Base-by-base conservation (phyloP, 2,329 filamentous ascomycete species). In the Diatrype stigma region DNA sequence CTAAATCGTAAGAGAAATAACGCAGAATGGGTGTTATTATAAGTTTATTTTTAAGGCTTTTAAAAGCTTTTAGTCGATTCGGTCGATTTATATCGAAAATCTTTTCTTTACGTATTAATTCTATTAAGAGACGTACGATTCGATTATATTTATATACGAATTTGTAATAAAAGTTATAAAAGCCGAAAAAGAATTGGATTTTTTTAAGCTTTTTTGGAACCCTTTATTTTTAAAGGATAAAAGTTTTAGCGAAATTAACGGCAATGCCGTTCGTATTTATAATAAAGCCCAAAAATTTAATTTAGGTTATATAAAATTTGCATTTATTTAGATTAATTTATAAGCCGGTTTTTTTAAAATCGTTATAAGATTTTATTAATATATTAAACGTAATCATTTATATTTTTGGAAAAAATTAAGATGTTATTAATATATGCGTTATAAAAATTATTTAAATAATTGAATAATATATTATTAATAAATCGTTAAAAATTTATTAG, bases 401-500 rank as follows among this genome's bases (percentile, higher is more conserved):
- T 23, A 32, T 35, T 35, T 26, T 51, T 22, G 8, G 34, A 47
- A 51, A 28, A 51, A 32, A 50, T 51, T 14, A 42, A 23, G 28
- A 51, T 51, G 35, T 42, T 28, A 19, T 51, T 48, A 34, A 51
- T 47, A 51, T 51, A 51, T 14, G 26, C 28, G 28, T 35, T 35
- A 35, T 35, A 49, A 49, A 35, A 51, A 16, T 44, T 21, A 6
- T 51, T 45, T 37, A 51, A 34, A 23, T 42, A 47, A 14, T 51
- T 23, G 2, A 42, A 17, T 6, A 30, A 30, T 5, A 10, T 30
- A 6, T 42, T 35, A 35, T 47, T 47, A 42, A 47, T 47, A 40
- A 28, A 51, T 16, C 22, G 14, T 42, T 47, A 32, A 32, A 51
- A 30, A 30, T 5, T 30, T 48, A 23, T n/a, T 44, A 38, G 26